Evolutionary conservation across 768 basidiomycete species (phyloP), one percentile per base, ranked within the genome.

Genomic region (Tephrocybe rancida): DNA sequence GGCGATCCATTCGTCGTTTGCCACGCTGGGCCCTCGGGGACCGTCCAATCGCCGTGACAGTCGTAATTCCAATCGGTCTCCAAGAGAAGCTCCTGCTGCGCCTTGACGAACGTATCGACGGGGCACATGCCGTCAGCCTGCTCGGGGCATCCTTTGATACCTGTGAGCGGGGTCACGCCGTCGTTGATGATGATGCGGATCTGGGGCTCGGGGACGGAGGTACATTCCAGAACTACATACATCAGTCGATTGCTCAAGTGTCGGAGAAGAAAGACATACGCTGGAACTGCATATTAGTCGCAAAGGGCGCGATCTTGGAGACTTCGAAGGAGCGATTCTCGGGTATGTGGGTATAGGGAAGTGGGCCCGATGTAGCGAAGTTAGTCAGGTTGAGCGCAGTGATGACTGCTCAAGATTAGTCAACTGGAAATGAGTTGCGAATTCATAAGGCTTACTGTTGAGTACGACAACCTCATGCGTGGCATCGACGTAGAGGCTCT

Each of bases 401-500:
- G 29, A 96, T 77, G 30, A 92, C 90, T 89, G 51, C 55, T 51
- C 26, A 7, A 8, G 22, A n/a, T n/a, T n/a, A n/a, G n/a, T 22
- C 10, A 27, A 55, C 32, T 61, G 50, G 32, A 49, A 49, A 3
- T 50, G 48, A 9, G 2, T 11, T 14, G 27, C 10, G n/a, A 9
- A n/a, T 39, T 41, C 34, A 42, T 45, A 29, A 41, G n/a, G 70
- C 81, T 18, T 56, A 90, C 90, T 82, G 61, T 93, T 88, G n/a
- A 93, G 71, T 0, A 95, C 84, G 34, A 95, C 89, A n/a, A 92
- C 90, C 61, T 96, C 94, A 52, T 95, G 95, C 1, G 89, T 91
- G 5, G 91, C 91, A 64, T 96, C 94, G 6, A 93, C 92, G 54
- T 94, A 95, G 29, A 95, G 66, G 50, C 75, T 80, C 49, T 91